A percentile compares a stretch with the other conserved stretches of the same genome.
Evolutionary conservation across 768 basidiomycete species (phyloP).

Genomic region (Kwoniella dejecticola): DNA sequence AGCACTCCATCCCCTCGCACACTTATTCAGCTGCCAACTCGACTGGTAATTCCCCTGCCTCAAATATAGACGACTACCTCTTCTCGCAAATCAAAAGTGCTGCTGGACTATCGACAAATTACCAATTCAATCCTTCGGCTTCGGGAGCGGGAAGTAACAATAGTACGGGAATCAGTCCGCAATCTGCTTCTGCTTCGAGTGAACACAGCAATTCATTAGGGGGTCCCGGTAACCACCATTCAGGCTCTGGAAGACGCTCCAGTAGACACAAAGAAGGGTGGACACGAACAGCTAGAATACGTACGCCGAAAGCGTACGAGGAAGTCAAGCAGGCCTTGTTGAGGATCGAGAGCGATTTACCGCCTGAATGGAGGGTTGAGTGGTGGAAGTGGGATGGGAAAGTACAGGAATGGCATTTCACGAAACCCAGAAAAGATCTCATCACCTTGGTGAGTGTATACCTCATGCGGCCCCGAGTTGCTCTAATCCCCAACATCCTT

Average conservation of each 20-base stretch:
- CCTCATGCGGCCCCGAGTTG: not conserved
- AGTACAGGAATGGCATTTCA: constrained; percentile 36
- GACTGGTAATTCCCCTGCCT: constrained; percentile 1
- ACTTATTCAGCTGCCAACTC: not conserved
- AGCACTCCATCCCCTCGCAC: constrained; percentile 4
- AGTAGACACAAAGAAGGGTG: constrained; percentile 18
- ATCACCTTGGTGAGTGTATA: constrained; percentile 33
- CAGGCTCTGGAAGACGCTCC: not conserved
- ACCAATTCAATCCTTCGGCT: not conserved
- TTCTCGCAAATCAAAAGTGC: constrained; percentile 14
- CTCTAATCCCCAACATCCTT: no score
- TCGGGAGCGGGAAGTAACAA: no score
- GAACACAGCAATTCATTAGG: no score
- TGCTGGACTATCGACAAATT: constrained; percentile 1
- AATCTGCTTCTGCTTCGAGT: no score
- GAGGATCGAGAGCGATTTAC: constrained; percentile 37
- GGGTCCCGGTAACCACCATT: no score
- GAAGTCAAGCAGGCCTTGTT: constrained; percentile 38
- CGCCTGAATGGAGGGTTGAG: constrained; percentile 34
- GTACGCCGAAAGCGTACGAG: constrained; percentile 45
- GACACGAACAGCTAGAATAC: constrained; percentile 35
- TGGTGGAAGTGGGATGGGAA: constrained; percentile 45
- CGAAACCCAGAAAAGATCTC: constrained; percentile 28
- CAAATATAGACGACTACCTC: constrained; percentile 40
- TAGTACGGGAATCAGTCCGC: not conserved